phyloP scores from a whole-genome alignment of 768 basidiomycete species.

The Plicaturopsis crispa region DNA sequence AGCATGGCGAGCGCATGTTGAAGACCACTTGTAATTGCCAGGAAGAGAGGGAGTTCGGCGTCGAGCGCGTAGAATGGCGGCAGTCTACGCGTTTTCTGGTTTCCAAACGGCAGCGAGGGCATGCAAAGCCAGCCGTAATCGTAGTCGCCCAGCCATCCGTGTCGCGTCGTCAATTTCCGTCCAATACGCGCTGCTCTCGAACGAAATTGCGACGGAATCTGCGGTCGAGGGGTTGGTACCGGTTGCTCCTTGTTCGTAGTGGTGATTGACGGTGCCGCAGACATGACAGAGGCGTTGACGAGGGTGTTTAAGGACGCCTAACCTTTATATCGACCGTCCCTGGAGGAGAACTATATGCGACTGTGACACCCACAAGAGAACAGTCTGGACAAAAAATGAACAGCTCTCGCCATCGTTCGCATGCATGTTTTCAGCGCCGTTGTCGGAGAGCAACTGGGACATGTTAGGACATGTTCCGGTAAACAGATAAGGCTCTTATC shows the following conservation, averaged over 20 bases:
- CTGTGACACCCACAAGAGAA: too few species aligned
- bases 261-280: too few species aligned
- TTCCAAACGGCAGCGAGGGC: conserved; percentile 56
- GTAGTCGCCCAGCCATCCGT: conserved; percentile 83
- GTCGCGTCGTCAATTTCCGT: conserved; percentile 33
- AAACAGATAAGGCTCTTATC: too few species aligned
- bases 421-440: too few species aligned
- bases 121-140: conserved; percentile 71
- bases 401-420: too few species aligned
- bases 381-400: too few species aligned
- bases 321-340: too few species aligned
- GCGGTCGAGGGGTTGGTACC: conserved; percentile 11
- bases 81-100: conserved; percentile 21
- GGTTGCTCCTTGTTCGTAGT: conserved; percentile 28
- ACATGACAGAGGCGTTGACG: too few species aligned
- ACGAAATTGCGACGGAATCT: neutral
- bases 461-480: too few species aligned
- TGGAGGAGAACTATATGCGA: neutral
- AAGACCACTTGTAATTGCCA: conserved; percentile 67
- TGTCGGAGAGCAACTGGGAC: too few species aligned
- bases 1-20: conserved; percentile 81
- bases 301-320: too few species aligned
- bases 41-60: conserved; percentile 60
- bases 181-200: conserved; percentile 10
- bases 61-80: conserved; percentile 77